Evolutionary conservation across 1,284 basidiomycete species (phyloP).

Genomic region (Xerocomus nothofagi): DNA sequence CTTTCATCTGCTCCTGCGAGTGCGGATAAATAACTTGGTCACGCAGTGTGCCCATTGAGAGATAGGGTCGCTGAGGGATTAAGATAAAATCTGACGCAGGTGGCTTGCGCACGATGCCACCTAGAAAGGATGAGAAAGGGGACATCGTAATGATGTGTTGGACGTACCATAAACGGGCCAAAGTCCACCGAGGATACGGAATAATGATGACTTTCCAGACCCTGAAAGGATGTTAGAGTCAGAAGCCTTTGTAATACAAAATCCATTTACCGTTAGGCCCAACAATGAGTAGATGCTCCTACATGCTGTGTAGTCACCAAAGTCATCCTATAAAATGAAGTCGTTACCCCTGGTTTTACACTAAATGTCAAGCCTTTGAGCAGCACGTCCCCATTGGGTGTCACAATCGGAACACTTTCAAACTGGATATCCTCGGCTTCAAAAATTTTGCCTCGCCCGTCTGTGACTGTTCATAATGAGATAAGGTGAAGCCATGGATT

Average conservation of each 20-base stretch:
- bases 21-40: constrained; percentile 94
- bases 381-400: constrained; percentile 93
- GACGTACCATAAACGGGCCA: constrained; percentile 90
- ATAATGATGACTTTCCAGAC: constrained; percentile 88
- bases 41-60: constrained; percentile 89
- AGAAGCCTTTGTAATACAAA: constrained; percentile 3
- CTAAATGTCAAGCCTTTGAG: constrained; percentile 84
- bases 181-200: constrained; percentile 93
- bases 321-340: constrained; percentile 14
- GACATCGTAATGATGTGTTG: neutral
- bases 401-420: constrained; percentile 92
- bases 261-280: constrained; percentile 79
- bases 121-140: constrained; percentile 31
- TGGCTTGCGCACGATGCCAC: constrained; percentile 92
- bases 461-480: constrained; percentile 57
- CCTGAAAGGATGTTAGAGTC: constrained; percentile 39
- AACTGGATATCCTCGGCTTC: constrained; percentile 90
- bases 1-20: constrained; percentile 72
- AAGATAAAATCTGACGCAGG: constrained; percentile 88
- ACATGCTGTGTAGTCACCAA: constrained; percentile 2
- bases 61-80: constrained; percentile 95
- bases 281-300: constrained; percentile 90
- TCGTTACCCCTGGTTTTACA: constrained; percentile 80
- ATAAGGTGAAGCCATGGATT: neutral
- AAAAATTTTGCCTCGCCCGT: constrained; percentile 76